These are phyloP conservation scores for Clonostachys solani DNA, from an alignment of 2,329 filamentous ascomycete genomes.

Conservation along the genomic window DNA sequence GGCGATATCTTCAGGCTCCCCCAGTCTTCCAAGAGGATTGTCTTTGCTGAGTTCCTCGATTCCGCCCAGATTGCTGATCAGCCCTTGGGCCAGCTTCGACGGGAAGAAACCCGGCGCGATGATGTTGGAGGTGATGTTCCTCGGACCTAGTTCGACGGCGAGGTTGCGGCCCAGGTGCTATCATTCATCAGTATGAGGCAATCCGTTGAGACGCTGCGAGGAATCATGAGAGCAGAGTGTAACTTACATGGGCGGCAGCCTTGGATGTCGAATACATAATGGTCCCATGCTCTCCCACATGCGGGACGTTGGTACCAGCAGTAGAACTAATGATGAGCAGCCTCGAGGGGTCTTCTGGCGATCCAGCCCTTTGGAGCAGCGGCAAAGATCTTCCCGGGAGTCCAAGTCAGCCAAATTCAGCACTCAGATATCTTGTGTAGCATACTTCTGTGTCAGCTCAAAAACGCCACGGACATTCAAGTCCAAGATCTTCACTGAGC, in stretches of 20 bases:
- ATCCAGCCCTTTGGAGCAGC: conserved; percentile 39
- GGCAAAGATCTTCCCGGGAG: conserved; percentile 13
- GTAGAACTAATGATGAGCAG: conserved; percentile 65
- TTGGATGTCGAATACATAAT: conserved; percentile 67
- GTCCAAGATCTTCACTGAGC: conserved; percentile 66
- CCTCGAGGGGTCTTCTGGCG: conserved; percentile 46
- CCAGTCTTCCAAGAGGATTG: conserved; percentile 50
- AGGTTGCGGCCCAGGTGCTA: conserved; percentile 59
- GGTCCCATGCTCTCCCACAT: conserved; percentile 54
- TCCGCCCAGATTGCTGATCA: conserved; percentile 60
- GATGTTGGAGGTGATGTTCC: conserved; percentile 61
- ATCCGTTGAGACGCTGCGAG: too few relatives aligned
- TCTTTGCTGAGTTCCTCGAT: conserved; percentile 40
- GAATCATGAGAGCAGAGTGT: background rate
- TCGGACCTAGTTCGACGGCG: conserved; percentile 63
- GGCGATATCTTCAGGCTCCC: conserved; percentile 55
- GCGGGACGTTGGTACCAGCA: conserved; percentile 59
- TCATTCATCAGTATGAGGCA: background rate
- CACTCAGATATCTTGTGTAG: too few relatives aligned
- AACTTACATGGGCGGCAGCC: conserved; percentile 48
- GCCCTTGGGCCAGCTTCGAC: conserved; percentile 60
- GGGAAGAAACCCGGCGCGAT: conserved; percentile 68
- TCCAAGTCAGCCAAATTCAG: background rate
- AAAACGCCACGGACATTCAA: conserved; percentile 70
- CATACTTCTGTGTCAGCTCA: conserved; percentile 56